Base-by-base conservation (phyloP, 768 basidiomycete genomes). In the Pisolithus sp. region DNA sequence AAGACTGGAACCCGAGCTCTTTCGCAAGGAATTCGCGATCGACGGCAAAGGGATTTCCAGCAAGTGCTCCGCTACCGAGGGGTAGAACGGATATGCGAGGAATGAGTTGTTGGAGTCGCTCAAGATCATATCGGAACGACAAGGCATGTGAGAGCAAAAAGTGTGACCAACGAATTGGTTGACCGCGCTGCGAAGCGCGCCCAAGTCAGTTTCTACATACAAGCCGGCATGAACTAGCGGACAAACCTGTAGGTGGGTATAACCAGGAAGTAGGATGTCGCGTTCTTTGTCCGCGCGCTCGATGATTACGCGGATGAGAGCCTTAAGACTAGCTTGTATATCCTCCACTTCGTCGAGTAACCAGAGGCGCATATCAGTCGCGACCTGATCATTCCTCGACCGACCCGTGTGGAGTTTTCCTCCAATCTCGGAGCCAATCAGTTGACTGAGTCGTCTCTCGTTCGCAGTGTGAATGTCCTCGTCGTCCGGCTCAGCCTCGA, bases 391-490 rank as follows among this genome's bases (percentile, higher is more conserved):
- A 68, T 99, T 99, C 49, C 96, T 81, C 47, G 93, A 95, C 53
- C 96, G 83, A 26, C 96, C 96, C 0, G 96, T 99, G 65, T 99
- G 96, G 40, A 99, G 76, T 69, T 98, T 99, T 3, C 96, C 96
- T 5, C 91, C 93, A 15, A 92, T 80, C 9, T 31, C 46, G 13
- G 89, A 76, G 0, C 96, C 96, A 49, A 98, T 91, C 49, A 99
- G 71, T 71, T 99, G 95, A 56, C 85, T 89, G 58, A 99, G 70
- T 39, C 96, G 81, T 44, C 96, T 83, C 67, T 99, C 96, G 62
- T 98, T 99, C 49, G 96, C 96, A 12, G 96, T 99, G 68, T 98
- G 95, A 53, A 99, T 98, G 63, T 99, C 96, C 63, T 99, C 96
- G 61, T 99, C 96, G 59, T 95, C 93, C n/a, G 81, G 74, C 54